Conservation (phyloP, 2,329 filamentous ascomycete species). For the Septoria petroselini region DNA sequence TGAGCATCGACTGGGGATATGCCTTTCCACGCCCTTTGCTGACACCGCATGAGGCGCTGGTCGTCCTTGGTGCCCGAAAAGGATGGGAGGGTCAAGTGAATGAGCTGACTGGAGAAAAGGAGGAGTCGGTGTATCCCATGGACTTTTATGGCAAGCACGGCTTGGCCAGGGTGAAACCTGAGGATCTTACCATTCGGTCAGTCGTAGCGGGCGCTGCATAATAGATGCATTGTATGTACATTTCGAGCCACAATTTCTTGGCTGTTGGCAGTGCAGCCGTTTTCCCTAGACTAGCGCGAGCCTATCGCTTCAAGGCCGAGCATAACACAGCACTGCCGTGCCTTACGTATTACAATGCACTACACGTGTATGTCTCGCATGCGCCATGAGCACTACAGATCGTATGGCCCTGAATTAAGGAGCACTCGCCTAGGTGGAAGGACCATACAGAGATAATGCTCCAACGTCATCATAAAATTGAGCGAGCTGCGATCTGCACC, state of each 20-base stretch:
- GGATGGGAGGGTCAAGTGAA: conserved; percentile 54
- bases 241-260: too few relatives aligned
- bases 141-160: conserved; percentile 96
- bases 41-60: conserved; percentile 91
- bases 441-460: conserved; percentile 12
- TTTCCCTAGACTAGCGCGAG: too few relatives aligned
- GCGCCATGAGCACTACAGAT: too few relatives aligned
- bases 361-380: too few relatives aligned
- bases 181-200: conserved; percentile 30
- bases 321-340: too few relatives aligned
- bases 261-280: too few relatives aligned
- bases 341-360: too few relatives aligned
- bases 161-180: conserved; percentile 67
- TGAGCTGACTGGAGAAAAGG: conserved; percentile 24
- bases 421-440: too few relatives aligned
- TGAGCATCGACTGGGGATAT: conserved; percentile 99
- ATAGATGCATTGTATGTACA: neutral
- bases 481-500: conserved; percentile 13
- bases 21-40: conserved; percentile 84
- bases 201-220: conserved; percentile 1
- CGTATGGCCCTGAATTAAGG: too few relatives aligned
- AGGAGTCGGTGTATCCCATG: conserved; percentile 70
- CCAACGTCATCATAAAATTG: conserved; percentile 10
- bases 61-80: conserved; percentile 76
- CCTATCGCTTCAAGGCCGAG: too few relatives aligned